phyloP scores from a whole-genome alignment of 805 yeast species.

The Yarrowia sp. region DNA sequence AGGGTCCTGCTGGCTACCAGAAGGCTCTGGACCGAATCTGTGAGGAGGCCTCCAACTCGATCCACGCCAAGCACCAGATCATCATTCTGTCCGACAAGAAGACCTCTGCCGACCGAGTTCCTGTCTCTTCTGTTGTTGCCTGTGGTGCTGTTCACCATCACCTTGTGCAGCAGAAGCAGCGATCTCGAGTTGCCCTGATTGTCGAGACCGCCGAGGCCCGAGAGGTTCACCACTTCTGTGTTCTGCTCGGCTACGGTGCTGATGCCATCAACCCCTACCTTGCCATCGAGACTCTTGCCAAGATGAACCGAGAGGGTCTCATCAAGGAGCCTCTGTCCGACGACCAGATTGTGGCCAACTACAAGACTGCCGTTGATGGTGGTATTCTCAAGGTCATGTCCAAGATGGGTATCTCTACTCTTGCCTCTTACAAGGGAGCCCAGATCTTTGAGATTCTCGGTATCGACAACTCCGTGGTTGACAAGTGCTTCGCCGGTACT shows the following conservation, averaged over 20 bases:
- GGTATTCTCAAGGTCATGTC: conserved; percentile 98
- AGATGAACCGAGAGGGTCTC: conserved; percentile 82
- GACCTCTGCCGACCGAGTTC: conserved; percentile 66
- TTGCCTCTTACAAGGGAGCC: conserved; percentile 98
- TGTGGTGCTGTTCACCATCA: conserved; percentile 97
- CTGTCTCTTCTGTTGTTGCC: conserved; percentile 90
- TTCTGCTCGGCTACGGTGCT: conserved; percentile 94
- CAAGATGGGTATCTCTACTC: conserved; percentile 98
- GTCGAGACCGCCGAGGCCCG: conserved; percentile 97
- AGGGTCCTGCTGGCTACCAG: conserved; percentile 86
- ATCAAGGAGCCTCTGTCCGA: conserved; percentile 58
- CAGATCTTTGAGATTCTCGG: conserved; percentile 98
- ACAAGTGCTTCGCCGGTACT: conserved; percentile 95
- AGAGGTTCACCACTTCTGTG: conserved; percentile 96
- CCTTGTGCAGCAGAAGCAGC: conserved; percentile 91
- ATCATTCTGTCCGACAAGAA: conserved; percentile 77
- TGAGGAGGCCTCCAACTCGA: conserved; percentile 83
- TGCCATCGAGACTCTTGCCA: conserved; percentile 85
- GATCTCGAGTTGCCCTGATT: conserved; percentile 90
- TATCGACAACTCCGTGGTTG: conserved; percentile 92
- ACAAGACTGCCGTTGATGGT: conserved; percentile 82
- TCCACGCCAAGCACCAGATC: conserved; percentile 75
- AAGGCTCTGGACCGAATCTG: conserved; percentile 86
- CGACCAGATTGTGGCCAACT: conserved; percentile 72
- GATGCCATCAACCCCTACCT: conserved; percentile 95